These are phyloP conservation scores for Trifolium subterraneum DNA, from an alignment of 306 rosid genomes.

Conservation along the genomic window DNA sequence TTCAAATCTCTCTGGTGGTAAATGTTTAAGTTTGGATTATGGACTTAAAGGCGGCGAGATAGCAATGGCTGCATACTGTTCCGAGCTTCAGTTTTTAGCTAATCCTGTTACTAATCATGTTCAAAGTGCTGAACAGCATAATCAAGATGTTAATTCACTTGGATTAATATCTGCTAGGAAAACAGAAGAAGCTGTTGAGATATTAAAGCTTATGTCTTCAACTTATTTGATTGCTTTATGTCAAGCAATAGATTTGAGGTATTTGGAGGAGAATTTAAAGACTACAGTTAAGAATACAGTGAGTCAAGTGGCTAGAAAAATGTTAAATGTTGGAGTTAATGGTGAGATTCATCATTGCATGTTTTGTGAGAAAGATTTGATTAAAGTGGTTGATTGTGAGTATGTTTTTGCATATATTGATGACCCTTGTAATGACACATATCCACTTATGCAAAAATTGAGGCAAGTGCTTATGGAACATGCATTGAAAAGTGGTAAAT, in stretches of 20 bases:
- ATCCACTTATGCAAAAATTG: constrained; percentile 50
- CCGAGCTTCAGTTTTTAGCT: constrained; percentile 51
- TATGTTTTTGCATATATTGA: constrained; percentile 51
- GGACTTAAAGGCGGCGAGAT: constrained; percentile 49
- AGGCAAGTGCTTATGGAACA: constrained; percentile 52
- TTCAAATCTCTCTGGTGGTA: constrained; percentile 47
- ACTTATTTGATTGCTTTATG: constrained; percentile 50
- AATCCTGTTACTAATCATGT: constrained; percentile 55
- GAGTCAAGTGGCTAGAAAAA: constrained; percentile 49
- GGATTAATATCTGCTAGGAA: constrained; percentile 52
- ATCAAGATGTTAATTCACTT: constrained; percentile 56
- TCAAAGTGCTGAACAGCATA: constrained; percentile 50
- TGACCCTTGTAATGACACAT: constrained; percentile 47
- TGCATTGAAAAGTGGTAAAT: constrained; percentile 32
- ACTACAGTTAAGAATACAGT: constrained; percentile 41
- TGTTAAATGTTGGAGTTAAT: constrained; percentile 37
- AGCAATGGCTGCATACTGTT: constrained; percentile 53
- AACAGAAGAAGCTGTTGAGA: constrained; percentile 52
- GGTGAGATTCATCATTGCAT: constrained; percentile 50
- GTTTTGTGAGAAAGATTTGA: constrained; percentile 50
- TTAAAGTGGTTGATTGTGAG: constrained; percentile 48
- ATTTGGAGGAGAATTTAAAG: constrained; percentile 53
- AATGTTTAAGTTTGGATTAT: constrained; percentile 48
- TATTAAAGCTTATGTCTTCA: constrained; percentile 54
- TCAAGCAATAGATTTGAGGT: constrained; percentile 63